Base-by-base conservation (phyloP, 2,329 filamentous ascomycete genomes). In the Fusarium haematococcum region DNA sequence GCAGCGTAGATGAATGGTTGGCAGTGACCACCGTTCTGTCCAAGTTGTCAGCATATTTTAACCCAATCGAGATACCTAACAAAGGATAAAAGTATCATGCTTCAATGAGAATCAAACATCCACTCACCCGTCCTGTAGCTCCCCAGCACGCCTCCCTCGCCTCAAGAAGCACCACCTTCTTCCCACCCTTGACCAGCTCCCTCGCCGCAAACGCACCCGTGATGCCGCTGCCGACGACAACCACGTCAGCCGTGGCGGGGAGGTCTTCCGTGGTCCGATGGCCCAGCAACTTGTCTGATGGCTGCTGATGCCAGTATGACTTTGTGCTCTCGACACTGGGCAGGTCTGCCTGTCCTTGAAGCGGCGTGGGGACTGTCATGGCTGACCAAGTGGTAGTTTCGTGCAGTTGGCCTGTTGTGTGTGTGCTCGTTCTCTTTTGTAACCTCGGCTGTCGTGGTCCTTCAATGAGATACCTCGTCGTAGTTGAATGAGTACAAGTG, bases 101-200 rank as follows among this genome's bases (percentile, higher is more conserved):
- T 45, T 45, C 2, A 20, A 41, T 41, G 39, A 41, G 39, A 41
- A 41, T 41, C 18, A 27, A 10, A 14, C 23, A 33, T 57, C 14
- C 23, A 86, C 90, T 86, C 79, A 94, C 92, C 79, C 93, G 85
- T n/a, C 94, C 93, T 1, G 93, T 96, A n/a, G 94, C 94, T 20
- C 94, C 94, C 89, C 90, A 95, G 79, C 93, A 95, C 5, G 91
- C 93, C 84, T 95, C 93, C 77, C 94, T 87, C 16, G 94, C 94
- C 83, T 96, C 94, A 6, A 96, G 86, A 85, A 95, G 88, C 7
- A 95, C 86, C 9, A 95, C 88, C n/a, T 83, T 86, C 68, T 87
- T 83, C 6, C 86, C 84, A 43, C 81, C 84, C 66, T 84, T 86
- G 78, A 84, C 88, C 61, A 94, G 84, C 78, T 90, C 91, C 72